Conservation (phyloP, 2,329 filamentous ascomycete species). For the Cladobotryum protrusum region DNA sequence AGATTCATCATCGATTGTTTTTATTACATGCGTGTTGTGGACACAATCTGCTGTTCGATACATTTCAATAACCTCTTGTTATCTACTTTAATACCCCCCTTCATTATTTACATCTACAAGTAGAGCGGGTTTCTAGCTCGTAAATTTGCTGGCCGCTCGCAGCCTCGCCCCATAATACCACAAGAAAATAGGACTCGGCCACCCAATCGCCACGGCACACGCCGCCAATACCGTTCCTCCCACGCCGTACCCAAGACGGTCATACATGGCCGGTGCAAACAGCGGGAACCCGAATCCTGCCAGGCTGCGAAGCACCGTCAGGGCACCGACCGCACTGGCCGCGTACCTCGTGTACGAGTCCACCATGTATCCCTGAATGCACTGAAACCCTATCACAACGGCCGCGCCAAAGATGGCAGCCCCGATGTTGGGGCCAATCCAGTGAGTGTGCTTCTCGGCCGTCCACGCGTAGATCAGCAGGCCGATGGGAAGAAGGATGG, state of each 20-base stretch:
- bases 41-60: too few relatives aligned
- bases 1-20: too few relatives aligned
- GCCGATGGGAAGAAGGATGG: constrained; percentile 36
- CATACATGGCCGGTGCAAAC: constrained; percentile 43
- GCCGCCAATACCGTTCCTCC: constrained; percentile 39
- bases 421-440: constrained; percentile 42
- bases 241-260: constrained; percentile 34
- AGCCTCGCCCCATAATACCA: constrained; percentile 39
- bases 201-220: constrained; percentile 33
- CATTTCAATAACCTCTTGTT: too few relatives aligned
- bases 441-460: constrained; percentile 35
- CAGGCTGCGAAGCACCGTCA: constrained; percentile 39
- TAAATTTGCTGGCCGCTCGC: constrained; percentile 25
- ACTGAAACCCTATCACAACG: constrained; percentile 37
- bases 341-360: constrained; percentile 42
- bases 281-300: constrained; percentile 48
- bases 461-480: constrained; percentile 43
- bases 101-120: background rate
- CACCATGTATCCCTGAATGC: constrained; percentile 41
- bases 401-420: constrained; percentile 32
- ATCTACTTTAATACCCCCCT: too few relatives aligned
- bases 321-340: constrained; percentile 39
- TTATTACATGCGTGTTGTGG: too few relatives aligned
- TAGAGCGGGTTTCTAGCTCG: constrained; percentile 4
- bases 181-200: constrained; percentile 37